Percentiles rank a stretch among this genome's conserved stretches.
Evolutionary conservation across 148 eudicot genomes (phyloP).

Genomic region (Beta vulgaris): DNA sequence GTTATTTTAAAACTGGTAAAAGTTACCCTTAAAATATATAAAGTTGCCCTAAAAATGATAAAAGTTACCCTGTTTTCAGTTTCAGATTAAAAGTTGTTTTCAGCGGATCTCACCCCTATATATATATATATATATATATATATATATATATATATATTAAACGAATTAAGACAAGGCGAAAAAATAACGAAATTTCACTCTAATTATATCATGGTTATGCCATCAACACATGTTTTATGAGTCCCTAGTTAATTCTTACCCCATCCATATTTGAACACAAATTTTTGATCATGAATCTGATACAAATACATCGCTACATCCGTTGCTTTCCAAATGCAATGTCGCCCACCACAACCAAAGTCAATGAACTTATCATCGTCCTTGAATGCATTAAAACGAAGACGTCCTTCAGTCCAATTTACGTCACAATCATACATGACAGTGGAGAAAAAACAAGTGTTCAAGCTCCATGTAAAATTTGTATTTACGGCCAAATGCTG

Average conservation of each 20-base stretch:
- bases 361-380: constrained; percentile 9
- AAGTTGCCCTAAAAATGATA: no score
- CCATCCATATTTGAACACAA: constrained; percentile 11
- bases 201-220: no score
- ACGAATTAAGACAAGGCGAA: no score
- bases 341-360: constrained; percentile 30
- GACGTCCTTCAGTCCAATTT: constrained; percentile 3
- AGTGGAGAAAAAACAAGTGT: neutral
- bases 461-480: constrained; percentile 11
- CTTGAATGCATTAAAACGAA: constrained; percentile 16
- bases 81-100: no score
- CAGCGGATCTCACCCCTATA: no score
- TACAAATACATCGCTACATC: constrained; percentile 21
- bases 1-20: no score
- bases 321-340: constrained; percentile 29
- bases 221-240: no score
- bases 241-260: neutral
- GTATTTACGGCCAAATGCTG: constrained; percentile 1
- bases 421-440: constrained; percentile 6
- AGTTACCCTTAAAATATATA: no score
- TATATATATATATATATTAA: no score
- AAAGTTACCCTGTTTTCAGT: no score
- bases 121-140: no score
- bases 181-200: no score
- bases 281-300: constrained; percentile 5